phyloP scores from a whole-genome alignment of 371 early-diverging fungal species.

The Lichtheimia corymbifera region DNA sequence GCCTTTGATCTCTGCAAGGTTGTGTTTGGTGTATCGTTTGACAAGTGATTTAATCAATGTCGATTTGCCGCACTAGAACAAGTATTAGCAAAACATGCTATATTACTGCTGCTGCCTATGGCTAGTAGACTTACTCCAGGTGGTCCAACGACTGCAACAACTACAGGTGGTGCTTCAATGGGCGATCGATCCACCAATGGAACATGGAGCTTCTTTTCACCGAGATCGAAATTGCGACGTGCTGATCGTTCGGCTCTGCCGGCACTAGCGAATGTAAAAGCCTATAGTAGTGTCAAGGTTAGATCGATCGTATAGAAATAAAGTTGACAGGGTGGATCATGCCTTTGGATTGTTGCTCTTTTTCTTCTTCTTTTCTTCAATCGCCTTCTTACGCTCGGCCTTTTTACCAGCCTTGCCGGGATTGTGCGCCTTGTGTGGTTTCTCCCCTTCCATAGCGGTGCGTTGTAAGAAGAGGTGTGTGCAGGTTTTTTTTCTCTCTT shows the following conservation, averaged over 20 bases:
- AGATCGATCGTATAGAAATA: background rate
- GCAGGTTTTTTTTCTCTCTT: too few species aligned
- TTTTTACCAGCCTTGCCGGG: constrained; percentile 84
- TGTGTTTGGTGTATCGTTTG: constrained; percentile 93
- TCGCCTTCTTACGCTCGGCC: constrained; percentile 71
- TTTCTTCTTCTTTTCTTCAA: constrained; percentile 53
- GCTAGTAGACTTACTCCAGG: constrained; percentile 71
- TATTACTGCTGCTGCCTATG: background rate
- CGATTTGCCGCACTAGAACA: constrained; percentile 83
- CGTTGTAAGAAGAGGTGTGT: too few species aligned
- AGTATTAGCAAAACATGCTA: background rate
- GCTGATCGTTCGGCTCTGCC: constrained; percentile 76
- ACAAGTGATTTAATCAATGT: constrained; percentile 95
- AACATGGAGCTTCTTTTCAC: constrained; percentile 93
- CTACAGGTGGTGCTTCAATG: constrained; percentile 86
- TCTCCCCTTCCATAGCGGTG: constrained; percentile 33
- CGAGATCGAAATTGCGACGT: constrained; percentile 83
- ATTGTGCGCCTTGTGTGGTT: constrained; percentile 82
- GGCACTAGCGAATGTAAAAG: constrained; percentile 83
- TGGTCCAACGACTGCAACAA: constrained; percentile 96
- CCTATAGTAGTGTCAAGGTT: constrained; percentile 40
- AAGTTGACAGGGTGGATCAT: constrained; percentile 47
- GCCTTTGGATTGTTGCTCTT: constrained; percentile 81
- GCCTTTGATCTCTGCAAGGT: constrained; percentile 87
- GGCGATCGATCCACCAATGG: constrained; percentile 96